phyloP scores from a whole-genome alignment of 2,329 filamentous ascomycete genomes.

The Neopestalotiopsis rosae region DNA sequence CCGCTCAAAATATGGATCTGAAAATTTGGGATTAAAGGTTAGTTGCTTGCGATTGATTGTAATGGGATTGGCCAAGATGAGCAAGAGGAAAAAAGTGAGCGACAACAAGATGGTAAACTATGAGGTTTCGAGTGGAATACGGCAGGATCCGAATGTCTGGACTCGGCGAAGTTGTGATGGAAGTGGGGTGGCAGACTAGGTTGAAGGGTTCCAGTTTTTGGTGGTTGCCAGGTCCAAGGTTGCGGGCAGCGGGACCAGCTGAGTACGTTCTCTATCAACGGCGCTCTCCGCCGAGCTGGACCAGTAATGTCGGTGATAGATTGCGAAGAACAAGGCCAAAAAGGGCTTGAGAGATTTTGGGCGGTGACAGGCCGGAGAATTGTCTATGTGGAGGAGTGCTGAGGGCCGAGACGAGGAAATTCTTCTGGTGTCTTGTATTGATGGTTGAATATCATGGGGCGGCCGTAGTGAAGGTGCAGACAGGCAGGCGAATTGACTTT shows the following conservation, averaged over 20 bases:
- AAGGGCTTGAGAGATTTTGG: background rate
- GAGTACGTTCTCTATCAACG: background rate
- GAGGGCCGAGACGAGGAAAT: background rate
- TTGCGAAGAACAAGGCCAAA: background rate
- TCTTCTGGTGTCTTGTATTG: no score
- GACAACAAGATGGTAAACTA: background rate
- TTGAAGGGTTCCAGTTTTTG: background rate
- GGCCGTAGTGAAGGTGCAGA: background rate
- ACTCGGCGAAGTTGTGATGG: background rate
- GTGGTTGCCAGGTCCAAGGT: background rate
- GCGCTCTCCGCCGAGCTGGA: background rate
- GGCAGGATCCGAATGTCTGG: conserved; percentile 12
- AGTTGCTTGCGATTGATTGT: background rate
- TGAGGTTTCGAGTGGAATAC: background rate
- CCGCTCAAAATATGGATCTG: conserved; percentile 19
- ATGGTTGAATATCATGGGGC: background rate
- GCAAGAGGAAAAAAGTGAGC: no score
- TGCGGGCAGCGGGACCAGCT: background rate
- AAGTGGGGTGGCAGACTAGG: conserved; percentile 12
- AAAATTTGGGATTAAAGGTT: background rate
- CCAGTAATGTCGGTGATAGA: background rate
- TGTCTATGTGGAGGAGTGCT: background rate
- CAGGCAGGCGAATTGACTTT: background rate
- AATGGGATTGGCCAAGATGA: background rate
- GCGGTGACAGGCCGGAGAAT: background rate